Evolutionary conservation across 805 yeast genomes (phyloP).

Genomic region (Pichia californica): DNA sequence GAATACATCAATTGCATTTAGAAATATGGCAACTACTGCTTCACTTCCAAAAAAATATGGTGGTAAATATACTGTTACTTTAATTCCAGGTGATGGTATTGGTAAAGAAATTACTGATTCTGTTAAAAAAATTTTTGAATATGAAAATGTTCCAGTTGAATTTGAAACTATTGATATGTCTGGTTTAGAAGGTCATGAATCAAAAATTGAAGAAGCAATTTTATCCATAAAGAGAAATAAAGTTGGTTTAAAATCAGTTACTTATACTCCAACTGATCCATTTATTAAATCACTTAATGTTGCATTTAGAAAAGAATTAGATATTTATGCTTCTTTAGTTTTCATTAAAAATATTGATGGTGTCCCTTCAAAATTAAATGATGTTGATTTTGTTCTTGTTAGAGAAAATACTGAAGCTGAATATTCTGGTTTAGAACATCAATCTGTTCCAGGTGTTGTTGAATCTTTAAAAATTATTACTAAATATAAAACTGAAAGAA

Average conservation of each 20-base stretch:
- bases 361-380: slow-evolving; percentile 81
- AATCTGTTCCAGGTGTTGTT: slow-evolving; percentile 95
- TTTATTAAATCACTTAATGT: slow-evolving; percentile 87
- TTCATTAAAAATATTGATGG: slow-evolving; percentile 92
- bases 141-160: slow-evolving; percentile 86
- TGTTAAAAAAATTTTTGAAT: slow-evolving; percentile 81
- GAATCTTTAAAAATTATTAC: slow-evolving; percentile 95
- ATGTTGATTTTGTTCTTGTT: slow-evolving; percentile 87
- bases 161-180: slow-evolving; percentile 81
- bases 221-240: slow-evolving; percentile 90
- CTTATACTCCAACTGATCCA: slow-evolving; percentile 79
- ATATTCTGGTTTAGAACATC: slow-evolving; percentile 97
- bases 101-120: slow-evolving; percentile 95
- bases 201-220: slow-evolving; percentile 72
- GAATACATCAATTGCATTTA: slow-evolving; percentile 13
- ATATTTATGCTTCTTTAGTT: slow-evolving; percentile 92
- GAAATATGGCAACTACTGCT: slow-evolving; percentile 30
- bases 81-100: slow-evolving; percentile 97
- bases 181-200: slow-evolving; percentile 42
- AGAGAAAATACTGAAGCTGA: slow-evolving; percentile 99
- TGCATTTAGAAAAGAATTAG: slow-evolving; percentile 93
- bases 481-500: slow-evolving; percentile 90
- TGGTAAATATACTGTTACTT: slow-evolving; percentile 87
- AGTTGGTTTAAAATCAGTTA: slow-evolving; percentile 93
- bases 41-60: slow-evolving; percentile 85